Percentiles rank a stretch among this genome's conserved stretches.
phyloP scores from a whole-genome alignment of 345 rosid species.

The Passiflora organensis region DNA sequence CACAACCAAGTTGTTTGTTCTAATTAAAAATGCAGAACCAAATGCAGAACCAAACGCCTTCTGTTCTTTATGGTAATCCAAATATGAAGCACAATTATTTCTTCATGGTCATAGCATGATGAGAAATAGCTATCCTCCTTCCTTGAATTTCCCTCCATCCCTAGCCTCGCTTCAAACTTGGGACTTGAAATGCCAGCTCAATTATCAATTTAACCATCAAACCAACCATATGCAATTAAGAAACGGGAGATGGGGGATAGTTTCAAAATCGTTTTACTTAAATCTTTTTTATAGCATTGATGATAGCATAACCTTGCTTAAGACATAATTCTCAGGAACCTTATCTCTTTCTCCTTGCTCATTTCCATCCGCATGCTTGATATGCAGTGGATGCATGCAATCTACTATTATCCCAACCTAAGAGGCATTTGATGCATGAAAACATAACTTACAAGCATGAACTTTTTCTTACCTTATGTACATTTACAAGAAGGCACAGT shows the following conservation, averaged over 20 bases:
- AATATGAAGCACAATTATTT: too few relatives aligned
- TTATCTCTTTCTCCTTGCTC: slow-evolving; percentile 1
- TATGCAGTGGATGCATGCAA: too few relatives aligned
- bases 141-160: not conserved
- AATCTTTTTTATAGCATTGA: not conserved
- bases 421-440: too few relatives aligned
- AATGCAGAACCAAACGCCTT: too few relatives aligned
- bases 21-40: too few relatives aligned
- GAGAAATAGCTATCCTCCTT: not conserved
- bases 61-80: too few relatives aligned
- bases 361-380: not conserved
- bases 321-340: not conserved
- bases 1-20: too few relatives aligned
- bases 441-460: not conserved
- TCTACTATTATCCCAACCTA: too few relatives aligned
- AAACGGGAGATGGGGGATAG: too few relatives aligned
- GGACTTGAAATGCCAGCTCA: not conserved
- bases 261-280: not conserved
- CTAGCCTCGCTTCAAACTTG: not conserved
- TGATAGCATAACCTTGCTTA: slow-evolving; percentile 1
- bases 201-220: not conserved
- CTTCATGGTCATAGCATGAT: too few relatives aligned
- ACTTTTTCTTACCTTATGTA: slow-evolving; percentile 45
- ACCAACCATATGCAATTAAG: not conserved
- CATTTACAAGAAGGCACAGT: slow-evolving; percentile 62